Evolutionary conservation across 257 asterid genomes (phyloP), one percentile per base, ranked within the genome.

Genomic region (Gentiana macrophylla): DNA sequence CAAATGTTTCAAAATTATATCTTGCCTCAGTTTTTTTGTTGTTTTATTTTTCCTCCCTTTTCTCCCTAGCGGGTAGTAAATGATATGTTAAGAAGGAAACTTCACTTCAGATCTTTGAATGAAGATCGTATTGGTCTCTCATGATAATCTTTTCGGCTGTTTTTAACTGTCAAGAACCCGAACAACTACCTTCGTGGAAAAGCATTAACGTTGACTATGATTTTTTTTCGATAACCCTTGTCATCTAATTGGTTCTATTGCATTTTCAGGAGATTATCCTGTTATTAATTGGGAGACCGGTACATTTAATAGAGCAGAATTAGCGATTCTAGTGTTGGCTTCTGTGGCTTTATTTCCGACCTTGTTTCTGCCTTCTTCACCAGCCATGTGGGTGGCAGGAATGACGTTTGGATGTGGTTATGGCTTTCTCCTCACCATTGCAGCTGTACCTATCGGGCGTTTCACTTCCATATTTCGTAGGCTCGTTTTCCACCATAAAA

Each of bases 381-480:
- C 77, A 49, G 67, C 77, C 62, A 62, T 72, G 70, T 72, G 77
- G 77, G 64, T 67, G 24, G 77, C 77, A 24, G 77, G 73, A 36
- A 72, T 72, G 73, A 72, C 71, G 36, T 72, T 72, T 54, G 77
- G 77, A 10, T 72, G 67, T 11, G 70, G 73, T 9, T 69, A 53
- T 63, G 77, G 77, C 32, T 72, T 67, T 67, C 50, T 72, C 38
- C 62, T 72, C 45, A 62, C 58, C 52, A 62, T 82, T 10, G 86
- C 70, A 58, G 86, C 83, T 37, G 80, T 80, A 57, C 43, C 80
- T 47, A 57, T 86, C 51, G 97, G 97, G 97, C 12, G 79, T 73
- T 49, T 80, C 96, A 52, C 71, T 89, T 69, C 97, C 97, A 5
- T 86, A 70, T 78, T 79, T 84, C 80, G 67, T 79, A 49, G 93